Evolutionary conservation across 108 stramenopile species (phyloP).

Genomic region (Asterionellopsis glacialis): DNA sequence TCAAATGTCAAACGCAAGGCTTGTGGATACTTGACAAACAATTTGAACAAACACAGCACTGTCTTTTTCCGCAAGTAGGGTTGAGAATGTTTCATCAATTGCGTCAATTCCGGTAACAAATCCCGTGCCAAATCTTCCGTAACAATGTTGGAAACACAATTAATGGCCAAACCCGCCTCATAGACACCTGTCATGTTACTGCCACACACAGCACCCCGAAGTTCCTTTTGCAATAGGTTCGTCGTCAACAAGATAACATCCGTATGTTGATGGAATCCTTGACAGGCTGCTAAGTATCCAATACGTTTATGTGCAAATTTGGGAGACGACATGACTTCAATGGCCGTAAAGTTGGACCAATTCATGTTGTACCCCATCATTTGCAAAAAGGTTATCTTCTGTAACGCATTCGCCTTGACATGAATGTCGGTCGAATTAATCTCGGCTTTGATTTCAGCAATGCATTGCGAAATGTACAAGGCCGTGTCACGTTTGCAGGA

Average conservation of each 20-base stretch:
- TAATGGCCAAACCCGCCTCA: conserved; percentile 95
- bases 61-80: conserved; percentile 98
- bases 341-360: conserved; percentile 93
- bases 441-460: conserved; percentile 95
- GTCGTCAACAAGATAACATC: conserved; percentile 97
- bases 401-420: conserved; percentile 92
- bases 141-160: conserved; percentile 95
- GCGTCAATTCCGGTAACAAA: conserved; percentile 84
- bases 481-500: conserved; percentile 91
- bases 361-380: conserved; percentile 98
- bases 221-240: conserved; percentile 95
- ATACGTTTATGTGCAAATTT: conserved; percentile 96
- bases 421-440: conserved; percentile 86
- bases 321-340: conserved; percentile 91
- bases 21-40: conserved; percentile 98
- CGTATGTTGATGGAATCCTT: conserved; percentile 92
- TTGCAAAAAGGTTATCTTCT: conserved; percentile 97
- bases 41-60: conserved; percentile 91
- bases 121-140: conserved; percentile 93
- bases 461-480: conserved; percentile 90
- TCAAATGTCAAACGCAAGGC: conserved; percentile 96
- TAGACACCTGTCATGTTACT: conserved; percentile 65
- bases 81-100: conserved; percentile 79
- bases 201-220: conserved; percentile 56
- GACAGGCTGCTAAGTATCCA: conserved; percentile 92